Base-by-base conservation (phyloP, 768 basidiomycete genomes). In the Leccinum variicolor region DNA sequence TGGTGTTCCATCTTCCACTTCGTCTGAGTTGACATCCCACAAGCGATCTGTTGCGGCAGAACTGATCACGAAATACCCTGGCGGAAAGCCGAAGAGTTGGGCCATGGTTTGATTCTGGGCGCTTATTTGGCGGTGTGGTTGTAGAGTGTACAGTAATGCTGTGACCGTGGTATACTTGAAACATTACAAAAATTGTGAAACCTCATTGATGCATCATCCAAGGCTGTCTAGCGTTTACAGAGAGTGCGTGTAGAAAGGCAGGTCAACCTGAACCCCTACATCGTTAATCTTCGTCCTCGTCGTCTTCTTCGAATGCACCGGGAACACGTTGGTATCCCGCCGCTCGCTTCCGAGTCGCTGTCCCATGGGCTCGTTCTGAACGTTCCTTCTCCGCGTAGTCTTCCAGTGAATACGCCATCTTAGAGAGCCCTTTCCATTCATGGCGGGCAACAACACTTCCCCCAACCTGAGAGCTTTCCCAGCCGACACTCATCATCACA, bases 361-460 rank as follows among this genome's bases (percentile, higher is more conserved):
- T 48, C 47, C 56, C 51, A 47, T 80, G 73, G 4, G 52, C 39
- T 1, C 59, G 50, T 59, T 84, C 81, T 28, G 34, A 56, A 43
- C 64, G 64, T 36, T 69, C 69, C 65, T 83, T 88, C 73, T 89
- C 88, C 4, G 82, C 79, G 79, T 84, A 88, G 66, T 94, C 92
- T 65, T 93, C 87, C 49, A 97, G 67, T 6, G 74, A 74, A 39
- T 83, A 78, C 0, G 73, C 71, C 75, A 84, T 82, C 73, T 93
- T 95, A 1, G 82, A 81, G 54, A 95, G 75, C 6, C 95, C 94
- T 73, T 95, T 97, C 92, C 94, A 99, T 74, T 98, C 92, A 64
- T 99, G 97, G 63, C 90, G 81, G 6, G 95, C 96, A 23, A 99
- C 83, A 45, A 85, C 80, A 36, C 92, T 94, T 13, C 87, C 85